Conservation (phyloP, 305 asterid genomes). For the Rubia tinctorum region DNA sequence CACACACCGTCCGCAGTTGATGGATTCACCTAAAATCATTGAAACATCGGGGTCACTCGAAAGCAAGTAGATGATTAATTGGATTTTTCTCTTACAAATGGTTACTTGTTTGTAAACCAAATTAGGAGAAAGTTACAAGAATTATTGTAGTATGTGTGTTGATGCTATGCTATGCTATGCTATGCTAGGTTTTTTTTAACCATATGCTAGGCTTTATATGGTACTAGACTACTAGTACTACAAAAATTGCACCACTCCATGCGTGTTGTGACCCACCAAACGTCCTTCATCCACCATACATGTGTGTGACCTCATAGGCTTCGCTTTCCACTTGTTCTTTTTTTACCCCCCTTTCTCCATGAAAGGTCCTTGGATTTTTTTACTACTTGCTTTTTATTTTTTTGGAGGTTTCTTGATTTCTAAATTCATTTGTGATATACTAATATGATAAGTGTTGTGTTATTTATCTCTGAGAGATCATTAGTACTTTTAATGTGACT, state of each 20-base stretch:
- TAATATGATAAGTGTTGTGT: too few species aligned
- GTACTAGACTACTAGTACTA: constrained; percentile 19
- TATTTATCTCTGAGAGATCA: too few species aligned
- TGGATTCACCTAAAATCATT: background rate
- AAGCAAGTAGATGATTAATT: constrained; percentile 9
- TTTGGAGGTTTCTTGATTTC: too few species aligned
- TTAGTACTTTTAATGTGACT: too few species aligned
- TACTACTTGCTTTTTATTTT: too few species aligned
- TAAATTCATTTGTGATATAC: too few species aligned
- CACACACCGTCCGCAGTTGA: background rate
- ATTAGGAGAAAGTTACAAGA: constrained; percentile 24
- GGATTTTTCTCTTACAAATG: constrained; percentile 29
- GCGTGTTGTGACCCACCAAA: constrained; percentile 7
- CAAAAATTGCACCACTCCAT: constrained; percentile 14
- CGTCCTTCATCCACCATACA: background rate
- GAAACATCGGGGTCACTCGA: background rate
- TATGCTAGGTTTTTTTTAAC: too few species aligned
- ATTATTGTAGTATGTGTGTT: constrained; percentile 15
- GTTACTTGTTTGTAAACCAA: constrained; percentile 28
- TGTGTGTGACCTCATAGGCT: background rate
- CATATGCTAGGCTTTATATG: too few species aligned
- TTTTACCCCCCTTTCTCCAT: background rate
- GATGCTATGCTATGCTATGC: constrained; percentile 12
- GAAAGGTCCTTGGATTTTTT: background rate
- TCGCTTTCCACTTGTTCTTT: background rate